Percentiles rank a stretch among this genome's conserved stretches.
phyloP scores from a whole-genome alignment of 208 protist genomes.

The Novymonas esmeraldas region DNA sequence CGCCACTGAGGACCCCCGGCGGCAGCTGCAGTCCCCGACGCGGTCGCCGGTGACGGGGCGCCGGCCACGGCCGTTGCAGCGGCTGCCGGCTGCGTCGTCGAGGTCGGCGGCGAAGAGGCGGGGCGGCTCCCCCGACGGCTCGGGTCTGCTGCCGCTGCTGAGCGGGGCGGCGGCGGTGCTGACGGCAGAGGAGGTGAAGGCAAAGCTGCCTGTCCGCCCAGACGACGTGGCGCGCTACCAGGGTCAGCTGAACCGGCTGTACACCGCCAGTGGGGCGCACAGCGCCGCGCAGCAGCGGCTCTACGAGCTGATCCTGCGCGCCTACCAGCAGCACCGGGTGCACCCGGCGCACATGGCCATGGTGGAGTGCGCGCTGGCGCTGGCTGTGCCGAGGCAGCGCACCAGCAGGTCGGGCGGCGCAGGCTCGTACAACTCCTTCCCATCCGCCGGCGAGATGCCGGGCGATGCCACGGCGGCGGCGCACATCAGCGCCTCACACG shows the following conservation, averaged over 20 bases:
- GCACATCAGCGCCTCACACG: not conserved
- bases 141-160: not conserved
- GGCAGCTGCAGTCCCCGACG: not conserved
- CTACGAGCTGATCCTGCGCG: conserved; percentile 37
- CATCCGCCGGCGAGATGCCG: not conserved
- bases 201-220: conserved; percentile 9
- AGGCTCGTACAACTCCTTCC: not conserved
- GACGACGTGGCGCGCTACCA: conserved; percentile 22
- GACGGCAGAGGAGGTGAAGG: conserved; percentile 7
- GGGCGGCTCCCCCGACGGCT: not conserved
- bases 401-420: not conserved
- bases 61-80: not conserved
- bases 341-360: conserved; percentile 55
- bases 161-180: not conserved
- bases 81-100: not conserved
- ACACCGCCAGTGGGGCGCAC: conserved; percentile 4
- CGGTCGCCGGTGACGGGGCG: not conserved
- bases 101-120: not conserved
- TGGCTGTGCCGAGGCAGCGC: not conserved
- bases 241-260: conserved; percentile 14
- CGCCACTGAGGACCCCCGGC: not conserved
- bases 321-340: conserved; percentile 42
- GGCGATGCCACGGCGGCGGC: not conserved
- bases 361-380: conserved; percentile 26
- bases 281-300: conserved; percentile 35